Evolutionary conservation across 441 rosid genomes (phyloP).

Genomic region (Daphne laureola): DNA sequence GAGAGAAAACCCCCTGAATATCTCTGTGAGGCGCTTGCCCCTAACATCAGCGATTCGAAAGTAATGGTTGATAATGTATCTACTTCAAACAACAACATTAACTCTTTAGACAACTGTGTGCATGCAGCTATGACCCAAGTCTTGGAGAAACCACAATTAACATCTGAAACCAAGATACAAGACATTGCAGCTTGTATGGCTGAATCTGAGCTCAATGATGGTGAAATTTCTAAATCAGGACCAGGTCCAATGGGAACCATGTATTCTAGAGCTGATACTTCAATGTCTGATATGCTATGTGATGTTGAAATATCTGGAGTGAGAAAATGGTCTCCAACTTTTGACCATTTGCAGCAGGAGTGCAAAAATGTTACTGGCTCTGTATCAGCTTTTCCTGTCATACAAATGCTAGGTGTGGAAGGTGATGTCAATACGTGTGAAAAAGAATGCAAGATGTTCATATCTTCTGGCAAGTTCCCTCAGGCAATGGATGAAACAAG

Average conservation of each 20-base stretch:
- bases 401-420: conserved; percentile 11
- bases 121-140: conserved; percentile 12
- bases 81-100: conserved; percentile 7
- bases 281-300: conserved; percentile 13
- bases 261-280: conserved; percentile 21
- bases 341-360: conserved; percentile 24
- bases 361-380: conserved; percentile 18
- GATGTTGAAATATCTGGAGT: conserved; percentile 17
- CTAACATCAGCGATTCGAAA: conserved; percentile 9
- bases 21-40: conserved; percentile 11
- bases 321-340: conserved; percentile 19
- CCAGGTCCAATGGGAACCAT: conserved; percentile 16
- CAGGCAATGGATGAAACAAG: conserved; percentile 14
- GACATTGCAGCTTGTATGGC: conserved; percentile 25
- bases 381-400: conserved; percentile 19
- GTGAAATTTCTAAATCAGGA: conserved; percentile 19
- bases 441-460: conserved; percentile 13
- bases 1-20: conserved; percentile 13
- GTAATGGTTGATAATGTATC: conserved; percentile 5
- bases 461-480: conserved; percentile 15
- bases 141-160: conserved; percentile 13
- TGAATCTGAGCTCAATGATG: conserved; percentile 22
- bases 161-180: conserved; percentile 22
- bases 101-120: conserved; percentile 7
- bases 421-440: conserved; percentile 6